phyloP scores from a whole-genome alignment of 2,329 filamentous ascomycete species.

The Fusarium chuoi region DNA sequence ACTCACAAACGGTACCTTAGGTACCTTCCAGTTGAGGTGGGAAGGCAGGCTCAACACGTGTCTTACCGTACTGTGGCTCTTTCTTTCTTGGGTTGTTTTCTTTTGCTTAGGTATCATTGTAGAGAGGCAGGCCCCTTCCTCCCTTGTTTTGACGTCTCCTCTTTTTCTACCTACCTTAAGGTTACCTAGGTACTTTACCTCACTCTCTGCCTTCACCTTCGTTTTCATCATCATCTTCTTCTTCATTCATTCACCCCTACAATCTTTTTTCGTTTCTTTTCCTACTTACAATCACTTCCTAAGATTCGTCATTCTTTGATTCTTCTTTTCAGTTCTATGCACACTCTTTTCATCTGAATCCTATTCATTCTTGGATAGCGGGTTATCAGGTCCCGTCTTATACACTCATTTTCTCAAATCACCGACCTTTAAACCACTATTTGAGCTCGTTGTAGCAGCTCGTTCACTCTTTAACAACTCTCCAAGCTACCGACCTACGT shows the following conservation, averaged over 20 bases:
- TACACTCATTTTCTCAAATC: constrained; percentile 12
- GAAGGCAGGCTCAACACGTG: constrained; percentile 8
- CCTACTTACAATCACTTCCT: constrained; percentile 15
- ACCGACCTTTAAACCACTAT: constrained; percentile 9
- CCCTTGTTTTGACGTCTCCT: background rate
- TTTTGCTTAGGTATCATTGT: background rate
- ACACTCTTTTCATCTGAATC: constrained; percentile 27
- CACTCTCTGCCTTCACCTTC: background rate
- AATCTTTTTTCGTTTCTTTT: background rate
- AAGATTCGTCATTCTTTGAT: constrained; percentile 20
- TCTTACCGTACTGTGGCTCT: background rate
- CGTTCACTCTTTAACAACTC: constrained; percentile 19
- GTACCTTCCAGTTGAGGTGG: background rate
- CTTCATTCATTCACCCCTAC: constrained; percentile 15
- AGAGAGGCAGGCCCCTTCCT: background rate
- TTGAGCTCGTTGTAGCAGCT: constrained; percentile 22
- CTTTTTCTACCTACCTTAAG: background rate
- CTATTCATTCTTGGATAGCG: constrained; percentile 26
- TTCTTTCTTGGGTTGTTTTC: constrained; percentile 1
- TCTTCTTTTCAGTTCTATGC: constrained; percentile 8
- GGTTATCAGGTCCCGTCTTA: constrained; percentile 13
- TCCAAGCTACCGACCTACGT: background rate
- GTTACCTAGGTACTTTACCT: background rate
- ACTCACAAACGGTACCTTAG: background rate
- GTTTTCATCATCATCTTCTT: background rate